Evolutionary conservation across 495 filamentous ascomycete species (phyloP), one percentile per base, ranked within the genome.

Genomic region (Aspergillus ellipticus): DNA sequence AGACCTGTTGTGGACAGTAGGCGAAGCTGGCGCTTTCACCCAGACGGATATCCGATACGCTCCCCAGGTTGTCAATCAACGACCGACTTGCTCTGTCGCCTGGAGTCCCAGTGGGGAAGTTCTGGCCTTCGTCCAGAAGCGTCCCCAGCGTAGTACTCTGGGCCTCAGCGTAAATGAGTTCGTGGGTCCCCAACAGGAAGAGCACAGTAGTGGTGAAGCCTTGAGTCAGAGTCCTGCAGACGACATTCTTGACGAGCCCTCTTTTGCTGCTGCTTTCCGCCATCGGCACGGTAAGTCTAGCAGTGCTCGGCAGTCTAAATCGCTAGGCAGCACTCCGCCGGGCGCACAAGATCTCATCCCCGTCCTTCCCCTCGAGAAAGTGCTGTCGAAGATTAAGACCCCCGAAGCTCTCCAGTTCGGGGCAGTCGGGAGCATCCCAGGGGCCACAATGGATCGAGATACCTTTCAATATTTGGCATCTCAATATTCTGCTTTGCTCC

Each of bases 1-100:
- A 63, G 89, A 96, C 63, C 77, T 96, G 3, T 73, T 98, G 24
- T 98, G 94, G 93, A 92, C 89, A 16, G 92, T 89, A 39, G 91
- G 91, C 6, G 85, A 85, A 33, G 88, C 90, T 37, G 89, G 90
- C 19, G 77, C 82, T 5, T 96, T 98, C 63, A 85, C 85, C 17
- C 94, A 98, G 68, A 90, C 88, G 46, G 93, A 98, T 68, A 78
- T 96, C 33, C 83, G 88, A 20, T 94, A 87, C 74, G 83, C 89
- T 7, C 82, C 87, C 17, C 86, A 90, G 63, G 82, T 89, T n/a
- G 81, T 92, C 48, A 89, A 91, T 54, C 72, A 68, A 49, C 69
- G 74, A 24, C 73, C 73, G 28, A 73, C 70, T 43, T 77, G 76
- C 54, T 70, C 76, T 5, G 68, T 74, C 13, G 74, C 72, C 20